Base-by-base conservation (phyloP, 1,139 yeast genomes). In the Candida sp. region DNA sequence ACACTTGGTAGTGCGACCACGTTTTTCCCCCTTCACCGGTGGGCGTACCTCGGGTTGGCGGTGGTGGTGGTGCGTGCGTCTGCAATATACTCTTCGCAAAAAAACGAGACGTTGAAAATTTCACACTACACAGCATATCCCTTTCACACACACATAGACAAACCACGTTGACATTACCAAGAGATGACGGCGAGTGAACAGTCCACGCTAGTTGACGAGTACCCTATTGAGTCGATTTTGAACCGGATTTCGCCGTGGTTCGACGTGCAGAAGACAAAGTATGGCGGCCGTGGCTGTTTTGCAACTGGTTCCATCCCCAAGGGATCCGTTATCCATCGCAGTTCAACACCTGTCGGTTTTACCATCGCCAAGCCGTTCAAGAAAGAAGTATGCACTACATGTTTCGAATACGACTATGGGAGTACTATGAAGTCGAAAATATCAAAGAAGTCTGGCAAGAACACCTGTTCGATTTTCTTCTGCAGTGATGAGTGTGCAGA, bases 201-300 rank as follows among this genome's bases (percentile, higher is more conserved):
- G 25, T 44, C 52, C 12, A 53, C 58, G 3, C 46, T 52, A 35
- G 53, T 53, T 1, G 52, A 52, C 23, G 40, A 44, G 33, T 25
- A 46, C 32, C 48, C 40, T 44, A 7, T 45, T 32, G 49, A 48
- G 28, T 27, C 46, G 1, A 41, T 49, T 17, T 46, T 47, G 31
- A 49, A 58, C 63, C 38, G 42, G 42, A 49, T 55, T 11, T 72
- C 76, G 2, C 66, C 68, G 0, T 55, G 50, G 58, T 81, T 80
- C 58, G 64, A 63, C 6, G 73, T 83, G 3, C 59, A 64, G 6
- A 65, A 69, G 37, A 82, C 86, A 4, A 65, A 65, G 42, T 80
- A 79, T 57, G 86, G 89, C 6, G 90, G 93, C 9, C 73, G 91
- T 53, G 90, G 91, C 2, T 85, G 88, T 56, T 85, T 83, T 63